Conservation (phyloP, 2,329 filamentous ascomycete genomes). For the Parastagonospora avenae region DNA sequence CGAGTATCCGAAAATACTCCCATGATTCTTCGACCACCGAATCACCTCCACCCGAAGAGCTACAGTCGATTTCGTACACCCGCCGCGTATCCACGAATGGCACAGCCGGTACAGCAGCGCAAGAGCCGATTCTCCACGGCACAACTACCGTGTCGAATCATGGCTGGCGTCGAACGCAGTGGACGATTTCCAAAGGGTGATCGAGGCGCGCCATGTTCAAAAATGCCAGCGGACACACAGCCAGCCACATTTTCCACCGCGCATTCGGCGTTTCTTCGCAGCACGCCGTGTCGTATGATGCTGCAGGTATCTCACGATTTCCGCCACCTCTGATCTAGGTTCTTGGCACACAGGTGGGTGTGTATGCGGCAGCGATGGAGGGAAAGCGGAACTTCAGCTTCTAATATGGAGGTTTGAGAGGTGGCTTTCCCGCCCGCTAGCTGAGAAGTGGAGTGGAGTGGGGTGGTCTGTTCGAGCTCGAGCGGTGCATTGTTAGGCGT, state of each 20-base stretch:
- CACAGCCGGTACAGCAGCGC: constrained; percentile 13
- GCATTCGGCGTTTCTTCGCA: neutral
- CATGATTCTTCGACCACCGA: constrained; percentile 8
- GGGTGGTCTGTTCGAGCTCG: neutral
- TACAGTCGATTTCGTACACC: constrained; percentile 25
- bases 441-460: constrained; percentile 25
- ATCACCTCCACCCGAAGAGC: constrained; percentile 7
- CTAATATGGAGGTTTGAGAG: constrained; percentile 5
- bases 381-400: neutral
- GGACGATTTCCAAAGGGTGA: constrained; percentile 41
- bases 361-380: too few species aligned
- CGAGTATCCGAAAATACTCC: constrained; percentile 29
- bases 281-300: neutral
- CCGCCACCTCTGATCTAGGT: neutral
- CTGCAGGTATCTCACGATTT: neutral
- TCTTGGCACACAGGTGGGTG: too few species aligned
- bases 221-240: neutral
- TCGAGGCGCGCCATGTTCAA: constrained; percentile 1
- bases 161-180: constrained; percentile 43
- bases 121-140: constrained; percentile 23
- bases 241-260: constrained; percentile 1
- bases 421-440: constrained; percentile 31
- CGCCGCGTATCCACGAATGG: constrained; percentile 34
- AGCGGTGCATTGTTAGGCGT: neutral
- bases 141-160: constrained; percentile 34